Percentiles rank a stretch among this genome's conserved stretches.
Conservation (phyloP, 768 basidiomycete species). For the Leucocoprinus birnbaumii region DNA sequence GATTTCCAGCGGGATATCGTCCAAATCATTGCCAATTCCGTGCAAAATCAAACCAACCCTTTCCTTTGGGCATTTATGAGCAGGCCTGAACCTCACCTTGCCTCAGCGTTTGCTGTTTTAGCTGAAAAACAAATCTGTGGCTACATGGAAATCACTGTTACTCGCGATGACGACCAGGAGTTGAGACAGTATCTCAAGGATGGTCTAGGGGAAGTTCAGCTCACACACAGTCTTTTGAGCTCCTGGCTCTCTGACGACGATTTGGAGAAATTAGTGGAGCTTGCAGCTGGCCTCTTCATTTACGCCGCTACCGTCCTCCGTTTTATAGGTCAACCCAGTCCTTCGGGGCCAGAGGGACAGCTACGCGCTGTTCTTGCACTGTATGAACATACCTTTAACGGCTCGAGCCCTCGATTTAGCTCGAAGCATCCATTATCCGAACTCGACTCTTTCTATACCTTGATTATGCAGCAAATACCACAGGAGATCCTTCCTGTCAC, state of each 20-base stretch:
- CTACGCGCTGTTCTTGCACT: neutral
- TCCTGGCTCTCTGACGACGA: neutral
- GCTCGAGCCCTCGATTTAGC: neutral
- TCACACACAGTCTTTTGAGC: neutral
- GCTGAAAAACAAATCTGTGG: neutral
- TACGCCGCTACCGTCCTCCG: conserved; percentile 6
- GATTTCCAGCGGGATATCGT: neutral
- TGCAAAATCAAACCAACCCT: neutral
- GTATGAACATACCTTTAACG: neutral
- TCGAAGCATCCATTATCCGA: neutral
- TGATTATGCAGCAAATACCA: neutral
- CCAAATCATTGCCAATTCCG: neutral
- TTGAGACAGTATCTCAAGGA: neutral
- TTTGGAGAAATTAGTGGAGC: neutral
- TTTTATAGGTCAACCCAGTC: neutral
- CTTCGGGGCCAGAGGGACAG: neutral
- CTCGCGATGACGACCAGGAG: conserved; percentile 6
- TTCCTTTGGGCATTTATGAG: conserved; percentile 1
- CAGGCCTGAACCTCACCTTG: conserved; percentile 1
- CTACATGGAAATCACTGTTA: neutral
- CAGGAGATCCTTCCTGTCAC: neutral
- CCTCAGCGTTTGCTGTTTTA: neutral
- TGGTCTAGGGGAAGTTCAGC: neutral
- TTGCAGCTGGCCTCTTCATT: conserved; percentile 2
- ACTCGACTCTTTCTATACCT: neutral